phyloP scores from a whole-genome alignment of 2,329 filamentous ascomycete species.

The Hymenoscyphus infarciens region DNA sequence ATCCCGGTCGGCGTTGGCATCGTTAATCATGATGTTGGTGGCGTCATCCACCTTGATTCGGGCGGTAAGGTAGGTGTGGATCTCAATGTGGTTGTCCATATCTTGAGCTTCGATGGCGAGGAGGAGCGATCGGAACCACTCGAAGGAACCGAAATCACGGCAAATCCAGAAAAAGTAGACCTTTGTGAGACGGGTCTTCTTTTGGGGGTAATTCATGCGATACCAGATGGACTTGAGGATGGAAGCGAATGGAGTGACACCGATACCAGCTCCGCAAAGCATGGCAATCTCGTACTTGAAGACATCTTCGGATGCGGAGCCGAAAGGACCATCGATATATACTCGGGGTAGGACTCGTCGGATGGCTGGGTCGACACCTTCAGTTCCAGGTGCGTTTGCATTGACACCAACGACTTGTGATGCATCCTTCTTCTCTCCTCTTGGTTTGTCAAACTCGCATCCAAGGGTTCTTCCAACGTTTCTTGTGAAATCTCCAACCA shows the following conservation, averaged over 20 bases:
- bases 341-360: conserved; percentile 72
- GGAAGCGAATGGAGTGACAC: conserved; percentile 81
- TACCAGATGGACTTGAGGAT: conserved; percentile 93
- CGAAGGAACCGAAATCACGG: conserved; percentile 81
- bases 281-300: conserved; percentile 83
- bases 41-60: conserved; percentile 84
- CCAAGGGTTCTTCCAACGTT: conserved; percentile 67
- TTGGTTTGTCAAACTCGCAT: conserved; percentile 66
- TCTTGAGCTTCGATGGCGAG: conserved; percentile 85
- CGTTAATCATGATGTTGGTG: conserved; percentile 91
- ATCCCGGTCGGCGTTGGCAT: conserved; percentile 78
- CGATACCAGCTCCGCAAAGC: conserved; percentile 78
- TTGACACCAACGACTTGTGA: conserved; percentile 69
- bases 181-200: conserved; percentile 74
- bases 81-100: conserved; percentile 79
- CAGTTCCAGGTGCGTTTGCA: conserved; percentile 44
- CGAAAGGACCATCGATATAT: conserved; percentile 82
- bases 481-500: conserved; percentile 78
- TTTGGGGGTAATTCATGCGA: conserved; percentile 82
- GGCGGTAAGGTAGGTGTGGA: conserved; percentile 83
- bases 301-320: conserved; percentile 81
- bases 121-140: conserved; percentile 84
- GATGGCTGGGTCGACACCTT: conserved; percentile 65
- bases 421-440: conserved; percentile 44
- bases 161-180: conserved; percentile 95